These are phyloP conservation scores for Steccherinum ochraceum DNA, from an alignment of 768 basidiomycete species.

Conservation along the genomic window DNA sequence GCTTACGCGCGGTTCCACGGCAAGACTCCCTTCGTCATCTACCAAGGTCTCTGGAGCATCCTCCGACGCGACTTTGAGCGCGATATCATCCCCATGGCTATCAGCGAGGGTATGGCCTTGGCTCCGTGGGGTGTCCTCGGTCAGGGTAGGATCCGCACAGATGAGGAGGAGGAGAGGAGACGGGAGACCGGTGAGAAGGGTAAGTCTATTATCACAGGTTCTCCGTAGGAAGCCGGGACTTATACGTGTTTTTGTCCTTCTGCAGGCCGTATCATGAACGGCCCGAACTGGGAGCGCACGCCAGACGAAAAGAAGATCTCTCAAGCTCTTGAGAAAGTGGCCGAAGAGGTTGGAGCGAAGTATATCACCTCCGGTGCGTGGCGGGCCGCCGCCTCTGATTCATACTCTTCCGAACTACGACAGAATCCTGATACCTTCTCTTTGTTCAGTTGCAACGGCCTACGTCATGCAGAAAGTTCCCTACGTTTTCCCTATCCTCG, in stretches of 20 bases:
- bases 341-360: conserved; percentile 37
- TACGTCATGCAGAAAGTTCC: conserved; percentile 49
- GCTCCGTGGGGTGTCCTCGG: conserved; percentile 33
- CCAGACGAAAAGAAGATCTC: conserved; percentile 37
- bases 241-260: conserved; percentile 25
- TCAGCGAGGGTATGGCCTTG: conserved; percentile 27
- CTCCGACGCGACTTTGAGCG: conserved; percentile 35
- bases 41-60: conserved; percentile 32
- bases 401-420: conserved; percentile 11
- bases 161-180: conserved; percentile 25
- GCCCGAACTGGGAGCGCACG: conserved; percentile 38
- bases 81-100: conserved; percentile 32
- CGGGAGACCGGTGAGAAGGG: conserved; percentile 25
- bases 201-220: not conserved
- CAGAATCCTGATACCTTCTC: not conserved
- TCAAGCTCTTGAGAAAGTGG: conserved; percentile 41
- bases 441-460: conserved; percentile 38
- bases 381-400: too few species aligned
- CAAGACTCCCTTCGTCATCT: conserved; percentile 37
- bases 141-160: conserved; percentile 29
- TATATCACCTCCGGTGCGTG: conserved; percentile 10
- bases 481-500: too few species aligned
- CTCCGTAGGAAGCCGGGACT: not conserved
- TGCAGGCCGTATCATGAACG: conserved; percentile 28
- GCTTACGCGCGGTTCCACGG: conserved; percentile 31